A percentile compares a stretch with the other conserved stretches of the same genome.
Conservation (phyloP, 2,329 filamentous ascomycete species). For the Fusarium sp. region DNA sequence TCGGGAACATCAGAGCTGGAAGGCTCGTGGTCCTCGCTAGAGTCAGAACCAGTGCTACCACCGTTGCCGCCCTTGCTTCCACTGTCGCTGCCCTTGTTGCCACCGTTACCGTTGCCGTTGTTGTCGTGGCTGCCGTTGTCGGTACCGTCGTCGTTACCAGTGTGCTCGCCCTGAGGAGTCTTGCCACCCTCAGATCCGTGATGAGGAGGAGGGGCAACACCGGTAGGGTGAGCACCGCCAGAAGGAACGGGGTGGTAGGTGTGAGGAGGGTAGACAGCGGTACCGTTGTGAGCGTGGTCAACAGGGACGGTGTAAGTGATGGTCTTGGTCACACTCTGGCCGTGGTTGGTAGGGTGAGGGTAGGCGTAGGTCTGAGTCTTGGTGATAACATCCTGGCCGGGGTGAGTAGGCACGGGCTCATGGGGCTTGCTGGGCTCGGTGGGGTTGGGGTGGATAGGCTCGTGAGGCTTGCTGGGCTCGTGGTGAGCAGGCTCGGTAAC, state of each 20-base stretch:
- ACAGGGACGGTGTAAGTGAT: constrained; percentile 43
- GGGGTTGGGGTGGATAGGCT: constrained; percentile 29
- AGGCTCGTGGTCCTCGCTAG: constrained; percentile 25
- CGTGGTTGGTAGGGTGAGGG: constrained; percentile 41
- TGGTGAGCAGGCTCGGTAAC: constrained; percentile 25
- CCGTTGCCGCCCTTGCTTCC: neutral
- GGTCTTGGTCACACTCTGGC: constrained; percentile 41
- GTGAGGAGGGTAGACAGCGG: constrained; percentile 34
- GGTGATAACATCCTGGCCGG: constrained; percentile 39
- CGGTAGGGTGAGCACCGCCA: constrained; percentile 32
- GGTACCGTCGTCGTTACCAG: constrained; percentile 11
- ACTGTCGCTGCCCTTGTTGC: constrained; percentile 1
- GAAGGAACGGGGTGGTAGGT: constrained; percentile 37
- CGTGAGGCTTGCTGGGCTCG: constrained; percentile 29
- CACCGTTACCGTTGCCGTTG: neutral
- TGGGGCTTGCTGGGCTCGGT: constrained; percentile 36
- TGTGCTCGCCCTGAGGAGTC: constrained; percentile 22
- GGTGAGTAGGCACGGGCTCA: constrained; percentile 33
- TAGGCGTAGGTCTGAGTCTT: constrained; percentile 44
- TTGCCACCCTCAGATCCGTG: constrained; percentile 33
- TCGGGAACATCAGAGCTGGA: constrained; percentile 25
- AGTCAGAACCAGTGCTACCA: constrained; percentile 10
- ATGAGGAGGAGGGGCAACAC: constrained; percentile 17
- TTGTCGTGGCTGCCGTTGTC: neutral
- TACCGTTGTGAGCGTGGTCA: constrained; percentile 31